Evolutionary conservation across 441 rosid genomes (phyloP), one percentile per base, ranked within the genome.

Genomic region (Cnidoscolus chayamansa): DNA sequence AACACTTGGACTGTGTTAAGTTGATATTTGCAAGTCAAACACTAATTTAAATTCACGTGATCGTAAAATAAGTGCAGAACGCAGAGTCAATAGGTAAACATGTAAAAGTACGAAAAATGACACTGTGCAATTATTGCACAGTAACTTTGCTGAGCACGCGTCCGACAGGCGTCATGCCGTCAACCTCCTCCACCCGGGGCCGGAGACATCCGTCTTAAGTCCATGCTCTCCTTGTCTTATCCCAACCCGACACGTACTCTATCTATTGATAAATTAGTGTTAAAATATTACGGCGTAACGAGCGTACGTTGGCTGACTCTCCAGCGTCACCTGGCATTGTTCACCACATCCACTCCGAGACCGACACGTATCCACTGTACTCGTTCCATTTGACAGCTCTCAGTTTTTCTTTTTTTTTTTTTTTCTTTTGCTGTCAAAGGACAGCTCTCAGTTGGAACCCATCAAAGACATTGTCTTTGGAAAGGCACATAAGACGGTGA

Each of bases 91-190:
- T 30, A 43, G 70, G 40, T 15, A 48, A 49, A 66, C 0, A 12
- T 20, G 62, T 56, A 49, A 49, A 25, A 19, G 20, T 15, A 54
- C 30, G 25, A 3, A 4, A 59, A 62, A 50, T 16, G 45, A 51
- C 60, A 50, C 68, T 7, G 2, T 16, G 68, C 74, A 70, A 69
- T 56, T 19, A 71, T 63, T 62, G 66, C 1, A 70, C 77, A 70
- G 78, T 72, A 25, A 61, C 68, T 76, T 72, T 45, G 16, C 45
- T 0, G 30, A 64, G 65, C 83, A 74, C 75, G 78, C 80, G 68
- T 72, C 81, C 81, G 81, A 77, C 78, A 67, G 7, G 57, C 55
- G 74, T 68, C 78, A 53, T 25, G 25, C 25, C 25, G 25, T 30
- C 62, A 40, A 7, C 40, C 40, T 35, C 40, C 25, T 25, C 25